Evolutionary conservation across 164 flowering plant species (phyloP), one percentile per base, ranked within the genome.

Genomic region (Umbellularia californica): DNA sequence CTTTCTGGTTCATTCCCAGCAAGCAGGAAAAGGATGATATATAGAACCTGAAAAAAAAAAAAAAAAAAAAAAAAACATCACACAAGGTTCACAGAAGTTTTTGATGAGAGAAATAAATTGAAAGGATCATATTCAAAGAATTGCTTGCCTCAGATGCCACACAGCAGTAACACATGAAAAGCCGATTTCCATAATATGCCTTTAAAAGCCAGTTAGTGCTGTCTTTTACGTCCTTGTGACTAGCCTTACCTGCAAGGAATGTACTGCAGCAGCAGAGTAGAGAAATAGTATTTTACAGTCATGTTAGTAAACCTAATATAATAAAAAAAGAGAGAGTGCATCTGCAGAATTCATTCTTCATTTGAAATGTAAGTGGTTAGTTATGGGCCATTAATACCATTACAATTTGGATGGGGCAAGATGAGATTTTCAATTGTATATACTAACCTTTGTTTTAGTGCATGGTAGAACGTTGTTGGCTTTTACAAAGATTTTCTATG

Each of bases 201-300:
- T 75, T 91, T 80, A 95, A 90, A 72, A 95, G 92, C 98, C 98
- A 93, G 78, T 77, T 92, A 63, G 85, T 84, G 84, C 97, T 92
- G 85, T 93, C 98, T 80, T 92, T 93, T 2, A 95, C 98, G 81
- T 95, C 98, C 82, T 93, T 95, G 81, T 95, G 99, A 76, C 98
- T 95, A 75, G 84, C 82, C 82, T 93, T 95, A 76, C 98, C 97
- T 23, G 81, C 51, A 77, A 95, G 83, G 84, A 95, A 92, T 64
- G 98, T 87, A 83, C 97, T 93, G 91, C 78, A 86, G 74, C 22
- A 71, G 63, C 50, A 65, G 33, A 73, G n/a, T 30, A 55, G 30
- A 30, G 68, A 51, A 24, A 70, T 6, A 68, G 27, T 25, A 76
- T 3, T 50, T 9, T 6, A 63, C 41, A 69, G 19, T 69, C 23